Evolutionary conservation across 2,329 filamentous ascomycete genomes (phyloP), one percentile per base, ranked within the genome.

Genomic region (Pseudogymnoascus sp.): DNA sequence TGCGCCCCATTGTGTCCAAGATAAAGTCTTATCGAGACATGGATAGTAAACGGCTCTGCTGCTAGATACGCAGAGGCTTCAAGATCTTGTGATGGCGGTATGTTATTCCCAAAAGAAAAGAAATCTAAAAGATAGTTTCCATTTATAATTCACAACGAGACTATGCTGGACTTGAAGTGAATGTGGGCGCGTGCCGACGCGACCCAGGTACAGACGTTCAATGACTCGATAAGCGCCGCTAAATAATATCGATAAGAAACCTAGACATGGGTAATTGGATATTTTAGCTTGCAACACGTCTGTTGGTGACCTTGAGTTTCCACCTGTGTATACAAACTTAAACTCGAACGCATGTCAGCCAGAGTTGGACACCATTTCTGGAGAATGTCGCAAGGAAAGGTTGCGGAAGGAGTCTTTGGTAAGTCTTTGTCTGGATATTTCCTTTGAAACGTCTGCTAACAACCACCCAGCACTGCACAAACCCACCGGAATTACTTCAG

Each of bases 401-500:
- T 85, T 64, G 74, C 85, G 63, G 85, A 89, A 73, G 86, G 86
- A 68, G 79, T 86, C 65, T 84, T 88, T 70, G 83, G 83, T 86
- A 78, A 68, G 74, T 72, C n/a, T 33, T 61, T 33, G 15, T 37
- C 15, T 6, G 21, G 15, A 13, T n/a, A 60, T 17, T n/a, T 42
- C 66, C 17, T 15, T 56, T 53, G 29, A 31, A 38, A 59, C 50
- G 59, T 37, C 46, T 9, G 61, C 56, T 70, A 64, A 67, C 44
- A 17, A n/a, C 29, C 59, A 38, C 11, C 69, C 69, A 96, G 93
- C 91, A 75, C 89, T 99, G 76, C 91, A 96, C 79, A 99, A 99
- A 78, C 95, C 95, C 29, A 81, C 87, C 71, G 89, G 88, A 71
- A 85, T 93, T 71, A 91, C 89, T 74, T 97, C 93, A 35, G 93